Evolutionary conservation across 768 basidiomycete species (phyloP).

Genomic region (Pilatotrama ljubarskyi): DNA sequence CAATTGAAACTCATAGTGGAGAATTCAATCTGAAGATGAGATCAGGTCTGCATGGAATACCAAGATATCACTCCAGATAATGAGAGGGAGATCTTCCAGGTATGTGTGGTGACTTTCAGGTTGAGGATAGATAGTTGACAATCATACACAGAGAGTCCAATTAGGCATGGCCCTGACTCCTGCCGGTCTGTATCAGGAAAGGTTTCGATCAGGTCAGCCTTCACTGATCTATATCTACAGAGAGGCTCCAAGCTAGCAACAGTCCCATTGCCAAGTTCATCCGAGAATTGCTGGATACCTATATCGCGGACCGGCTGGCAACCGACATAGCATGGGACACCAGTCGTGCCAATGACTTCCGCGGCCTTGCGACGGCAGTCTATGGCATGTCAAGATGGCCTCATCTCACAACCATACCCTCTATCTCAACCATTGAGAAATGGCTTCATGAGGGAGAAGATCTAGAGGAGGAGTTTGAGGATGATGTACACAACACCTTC

Average conservation of each 20-base stretch:
- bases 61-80: slow-evolving; percentile 46
- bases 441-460: slow-evolving; percentile 31
- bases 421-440: slow-evolving; percentile 23
- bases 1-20: too few relatives aligned
- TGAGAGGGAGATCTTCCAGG: slow-evolving; percentile 76
- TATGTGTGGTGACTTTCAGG: slow-evolving; percentile 31
- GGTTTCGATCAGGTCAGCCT: not conserved
- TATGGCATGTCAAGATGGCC: slow-evolving; percentile 33
- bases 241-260: slow-evolving; percentile 68
- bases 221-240: slow-evolving; percentile 32
- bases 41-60: slow-evolving; percentile 75
- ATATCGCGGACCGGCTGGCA: slow-evolving; percentile 42
- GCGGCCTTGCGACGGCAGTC: slow-evolving; percentile 33
- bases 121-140: not conserved
- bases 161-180: slow-evolving; percentile 77
- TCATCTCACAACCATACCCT: slow-evolving; percentile 9
- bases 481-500: slow-evolving; percentile 44
- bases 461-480: slow-evolving; percentile 33
- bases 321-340: slow-evolving; percentile 38
- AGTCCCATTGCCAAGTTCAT: slow-evolving; percentile 59
- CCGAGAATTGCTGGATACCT: slow-evolving; percentile 51
- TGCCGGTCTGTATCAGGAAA: slow-evolving; percentile 43
- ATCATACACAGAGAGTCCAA: slow-evolving; percentile 59
- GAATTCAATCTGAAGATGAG: not conserved
- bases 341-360: slow-evolving; percentile 40